Evolutionary conservation across 1,139 yeast genomes (phyloP), one percentile per base, ranked within the genome.

Genomic region (Eremothecium cymbalariae): DNA sequence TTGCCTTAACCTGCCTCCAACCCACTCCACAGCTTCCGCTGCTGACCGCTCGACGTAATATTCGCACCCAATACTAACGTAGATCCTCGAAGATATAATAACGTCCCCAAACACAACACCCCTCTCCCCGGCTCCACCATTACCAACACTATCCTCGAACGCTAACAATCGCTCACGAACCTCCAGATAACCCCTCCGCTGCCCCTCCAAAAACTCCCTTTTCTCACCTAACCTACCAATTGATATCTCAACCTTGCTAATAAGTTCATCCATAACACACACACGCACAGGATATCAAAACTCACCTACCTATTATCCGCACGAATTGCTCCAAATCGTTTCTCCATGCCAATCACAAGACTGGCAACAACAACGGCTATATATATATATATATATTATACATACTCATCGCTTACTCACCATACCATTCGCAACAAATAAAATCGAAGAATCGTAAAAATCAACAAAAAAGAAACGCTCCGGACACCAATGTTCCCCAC

Each of bases 1-100:
- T n/a, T 59, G 53, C 1, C 34, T 39, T 3, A 71, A 40, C 44
- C 69, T 64, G 18, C 64, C 59, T 4, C 61, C 62, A 9, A 77
- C 60, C 42, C 68, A 70, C 2, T 48, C 51, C 1, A 57, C 43
- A 2, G 84, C 83, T 16, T 70, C 71, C 0, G 39, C 44, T 1
- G 53, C 53, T 0, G 61, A 50, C 47, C 67, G 65, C 35, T 74
- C 74, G 14, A 67, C 73, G 52, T 72, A 77, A 45, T 74, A 75
- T 5, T 75, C 83, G 42, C 68, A 75, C 0, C 86, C 86, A 5
- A 79, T 48, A 31, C 64, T 60, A 3, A 74, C 65, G 47, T 64
- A 64, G 4, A 72, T 58, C 6, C 48, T 45, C 2, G 60, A 50
- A n/a, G 64, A 47, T 2, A 56, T 53, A 4, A 55, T 33, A 4